Evolutionary conservation across 176 grass and related monocot species (phyloP).

Genomic region (Triticum timopheevii): DNA sequence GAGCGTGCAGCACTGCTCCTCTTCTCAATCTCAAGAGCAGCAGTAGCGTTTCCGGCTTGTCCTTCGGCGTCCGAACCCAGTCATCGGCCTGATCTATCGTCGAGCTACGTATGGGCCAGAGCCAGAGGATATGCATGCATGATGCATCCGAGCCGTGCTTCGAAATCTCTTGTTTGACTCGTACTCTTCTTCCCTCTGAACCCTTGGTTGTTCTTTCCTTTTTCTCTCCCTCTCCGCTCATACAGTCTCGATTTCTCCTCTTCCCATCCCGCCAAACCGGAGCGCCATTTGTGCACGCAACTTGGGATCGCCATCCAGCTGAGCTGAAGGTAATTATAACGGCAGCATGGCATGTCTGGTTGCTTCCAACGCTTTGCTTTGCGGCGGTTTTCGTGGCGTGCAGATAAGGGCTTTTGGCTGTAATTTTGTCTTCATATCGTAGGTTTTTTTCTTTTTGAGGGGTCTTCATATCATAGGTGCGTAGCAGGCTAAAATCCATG

Average conservation of each 20-base stretch:
- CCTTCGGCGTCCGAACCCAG: too few relatives aligned
- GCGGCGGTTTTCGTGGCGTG: background rate
- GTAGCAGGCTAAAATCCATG: background rate
- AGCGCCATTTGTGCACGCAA: constrained; percentile 11
- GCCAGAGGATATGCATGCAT: too few relatives aligned
- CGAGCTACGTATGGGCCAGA: too few relatives aligned
- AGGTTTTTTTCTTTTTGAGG: too few relatives aligned
- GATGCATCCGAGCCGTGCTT: too few relatives aligned
- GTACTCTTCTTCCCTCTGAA: background rate
- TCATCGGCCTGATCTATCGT: too few relatives aligned
- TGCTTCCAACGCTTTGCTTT: background rate
- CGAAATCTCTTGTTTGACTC: constrained; percentile 2
- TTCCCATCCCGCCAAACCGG: background rate
- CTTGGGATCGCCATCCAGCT: background rate
- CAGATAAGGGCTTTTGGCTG: background rate
- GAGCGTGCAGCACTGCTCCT: too few relatives aligned
- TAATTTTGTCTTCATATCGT: background rate
- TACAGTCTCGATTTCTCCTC: background rate
- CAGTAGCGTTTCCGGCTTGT: too few relatives aligned
- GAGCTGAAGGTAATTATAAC: background rate
- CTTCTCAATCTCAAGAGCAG: too few relatives aligned
- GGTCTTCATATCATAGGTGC: background rate
- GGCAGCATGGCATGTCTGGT: background rate
- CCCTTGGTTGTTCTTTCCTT: background rate
- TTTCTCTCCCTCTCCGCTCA: background rate